Percentiles rank a stretch among this genome's conserved stretches.
These are phyloP conservation scores for Pythium dissotocum DNA, from an alignment of 352 stramenopile species.

Conservation along the genomic window DNA sequence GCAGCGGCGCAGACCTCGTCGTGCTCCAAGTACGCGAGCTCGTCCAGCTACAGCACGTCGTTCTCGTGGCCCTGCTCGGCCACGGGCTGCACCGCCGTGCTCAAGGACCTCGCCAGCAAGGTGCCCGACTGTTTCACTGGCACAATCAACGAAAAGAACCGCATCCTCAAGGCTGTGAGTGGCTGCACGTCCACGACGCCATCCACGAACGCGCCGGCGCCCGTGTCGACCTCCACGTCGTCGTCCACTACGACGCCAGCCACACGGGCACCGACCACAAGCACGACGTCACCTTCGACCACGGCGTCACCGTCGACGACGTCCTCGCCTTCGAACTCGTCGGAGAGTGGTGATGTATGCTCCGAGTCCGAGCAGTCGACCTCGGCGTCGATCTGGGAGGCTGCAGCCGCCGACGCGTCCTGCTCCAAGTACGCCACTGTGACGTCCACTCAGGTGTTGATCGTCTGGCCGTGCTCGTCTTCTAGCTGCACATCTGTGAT, in stretches of 20 bases:
- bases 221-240: not conserved
- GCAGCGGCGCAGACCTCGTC: not conserved
- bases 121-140: slow-evolving; percentile 16
- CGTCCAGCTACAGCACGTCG: slow-evolving; percentile 7
- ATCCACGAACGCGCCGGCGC: not conserved
- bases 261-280: not conserved
- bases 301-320: not conserved
- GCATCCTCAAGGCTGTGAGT: slow-evolving; percentile 17
- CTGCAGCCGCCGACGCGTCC: not conserved
- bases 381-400: not conserved
- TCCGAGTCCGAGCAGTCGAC: not conserved
- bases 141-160: slow-evolving; percentile 7
- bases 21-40: slow-evolving; percentile 10
- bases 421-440: slow-evolving; percentile 6
- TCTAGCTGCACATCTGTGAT: slow-evolving; percentile 7
- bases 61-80: slow-evolving; percentile 26
- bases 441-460: not conserved
- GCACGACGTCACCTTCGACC: not conserved
- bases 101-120: slow-evolving; percentile 17
- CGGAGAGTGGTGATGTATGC: not conserved
- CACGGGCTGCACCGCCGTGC: slow-evolving; percentile 13
- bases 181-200: slow-evolving; percentile 18
- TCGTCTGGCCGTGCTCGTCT: not conserved
- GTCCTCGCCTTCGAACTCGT: not conserved
- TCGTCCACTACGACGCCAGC: not conserved